Evolutionary conservation across 192 early-diverging fungal species (phyloP), one percentile per base, ranked within the genome.

Genomic region (Entomortierella chlamydospora): DNA sequence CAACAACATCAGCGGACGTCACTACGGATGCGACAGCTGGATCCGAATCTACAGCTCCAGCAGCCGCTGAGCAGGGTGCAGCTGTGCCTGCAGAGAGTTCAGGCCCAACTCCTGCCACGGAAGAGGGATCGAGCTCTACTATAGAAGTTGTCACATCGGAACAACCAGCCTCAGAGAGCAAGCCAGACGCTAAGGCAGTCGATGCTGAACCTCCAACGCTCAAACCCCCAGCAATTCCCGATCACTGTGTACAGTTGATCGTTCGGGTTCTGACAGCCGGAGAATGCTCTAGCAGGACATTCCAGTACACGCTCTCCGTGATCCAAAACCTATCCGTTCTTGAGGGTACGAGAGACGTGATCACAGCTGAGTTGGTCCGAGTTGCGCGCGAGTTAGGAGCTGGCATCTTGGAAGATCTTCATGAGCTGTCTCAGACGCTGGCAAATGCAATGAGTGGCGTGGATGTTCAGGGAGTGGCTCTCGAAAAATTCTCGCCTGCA

Each of bases 201-300:
- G 73, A 73, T 5, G 11, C 57, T 10, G 74, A 84, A 20, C 60
- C 56, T 57, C 58, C 82, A 51, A 83, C 87, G 18, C 83, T 91
- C 18, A 91, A 91, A 66, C 87, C 93, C 34, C 95, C 96, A 17
- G 84, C 83, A 1, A 93, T 98, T 50, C 97, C 96, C 15, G 91
- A 93, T 6, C 85, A 91, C 39, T 93, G 92, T 57, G 68, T 97
- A n/a, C 90, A 91, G 15, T 81, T 91, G 4, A 91, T 99, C 28
- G 94, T 99, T 33, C 93, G 97, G 61, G 95, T 97, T 0, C 82
- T 99, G 34, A 96, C 94, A 25, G 90, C 89, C 20, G 95, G 94
- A 25, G 96, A 95, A 78, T 95, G 94, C 71, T 93, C 98, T 23
- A 90, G 92, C 69, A 92, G 91, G 63, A 99, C 95, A 2, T 99